Evolutionary conservation across 176 grass and related monocot species (phyloP).

Genomic region (Microstegium vimineum): DNA sequence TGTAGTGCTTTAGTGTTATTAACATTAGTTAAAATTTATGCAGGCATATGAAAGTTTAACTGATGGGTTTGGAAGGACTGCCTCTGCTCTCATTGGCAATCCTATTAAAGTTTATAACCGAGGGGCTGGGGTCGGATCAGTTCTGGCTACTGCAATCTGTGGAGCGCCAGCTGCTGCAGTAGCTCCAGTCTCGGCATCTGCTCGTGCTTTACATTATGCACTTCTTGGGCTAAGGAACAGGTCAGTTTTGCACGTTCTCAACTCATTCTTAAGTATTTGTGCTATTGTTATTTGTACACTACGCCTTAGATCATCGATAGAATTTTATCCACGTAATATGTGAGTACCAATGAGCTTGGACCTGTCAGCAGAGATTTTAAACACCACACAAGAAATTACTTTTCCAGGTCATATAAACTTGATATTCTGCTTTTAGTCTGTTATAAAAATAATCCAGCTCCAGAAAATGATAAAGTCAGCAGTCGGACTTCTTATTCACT

Average conservation of each 20-base stretch:
- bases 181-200: slow-evolving; percentile 83
- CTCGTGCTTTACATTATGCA: slow-evolving; percentile 70
- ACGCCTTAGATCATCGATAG: neutral
- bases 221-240: slow-evolving; percentile 91
- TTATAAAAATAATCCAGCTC: neutral
- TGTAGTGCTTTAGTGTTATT: slow-evolving; percentile 6
- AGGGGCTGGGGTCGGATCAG: slow-evolving; percentile 69
- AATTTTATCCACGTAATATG: neutral
- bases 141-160: slow-evolving; percentile 73
- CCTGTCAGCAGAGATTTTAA: neutral
- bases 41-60: slow-evolving; percentile 96
- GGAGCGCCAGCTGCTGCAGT: slow-evolving; percentile 85
- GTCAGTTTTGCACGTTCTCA: slow-evolving; percentile 32
- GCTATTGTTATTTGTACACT: neutral
- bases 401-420: neutral
- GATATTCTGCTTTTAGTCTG: neutral
- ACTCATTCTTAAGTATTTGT: neutral
- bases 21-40: slow-evolving; percentile 18
- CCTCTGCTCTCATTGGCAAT: slow-evolving; percentile 74
- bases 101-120: slow-evolving; percentile 95
- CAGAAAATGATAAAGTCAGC: neutral
- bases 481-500: neutral
- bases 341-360: neutral
- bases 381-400: neutral
- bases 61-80: slow-evolving; percentile 73